Evolutionary conservation across 2,329 filamentous ascomycete species (phyloP), one percentile per base, ranked within the genome.

Genomic region (Fusarium sp.): DNA sequence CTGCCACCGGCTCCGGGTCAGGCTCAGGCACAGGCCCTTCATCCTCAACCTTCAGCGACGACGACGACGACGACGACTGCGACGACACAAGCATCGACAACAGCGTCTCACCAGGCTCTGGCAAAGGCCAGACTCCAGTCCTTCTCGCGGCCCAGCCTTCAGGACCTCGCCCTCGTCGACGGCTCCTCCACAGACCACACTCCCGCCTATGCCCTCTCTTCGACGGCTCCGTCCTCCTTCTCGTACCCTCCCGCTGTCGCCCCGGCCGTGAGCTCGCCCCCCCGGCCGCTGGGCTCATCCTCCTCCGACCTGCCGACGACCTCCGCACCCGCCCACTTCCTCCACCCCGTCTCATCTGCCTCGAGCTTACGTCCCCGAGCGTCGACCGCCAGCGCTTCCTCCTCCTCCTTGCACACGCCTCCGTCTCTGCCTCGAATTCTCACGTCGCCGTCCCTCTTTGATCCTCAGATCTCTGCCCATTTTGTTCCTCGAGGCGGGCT

Each of bases 401-500:
- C 70, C 58, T 59, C 70, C 42, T 64, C 66, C 24, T 74, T 46
- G 56, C 64, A 74, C 63, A 67, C 65, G 24, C 65, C 71, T 38
- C 38, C 67, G 56, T 69, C 71, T 61, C 57, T 73, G 44, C 66
- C 74, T 58, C 73, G 70, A 61, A 68, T 64, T 63, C 55, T 55
- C 38, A 75, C 67, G 24, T 69, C 65, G 69, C 74, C 64, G 38
- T 64, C 71, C 56, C 40, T 58, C 61, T 66, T 69, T 64, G 61
- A 75, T 22, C 56, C 59, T 58, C 59, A 67, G 46, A 31, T 53
- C 61, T 71, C 68, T 74, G 64, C 66, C 64, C 69, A 72, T 62
- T 70, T 67, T 69, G 67, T 72, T 69, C 63, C 72, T 74, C 74
- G 72, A 74, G 74, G 76, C 77, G 75, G 77, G 77, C 72, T 70